Evolutionary conservation across 2,329 filamentous ascomycete genomes (phyloP), one percentile per base, ranked within the genome.

Genomic region (Beauveria rudraprayagi): DNA sequence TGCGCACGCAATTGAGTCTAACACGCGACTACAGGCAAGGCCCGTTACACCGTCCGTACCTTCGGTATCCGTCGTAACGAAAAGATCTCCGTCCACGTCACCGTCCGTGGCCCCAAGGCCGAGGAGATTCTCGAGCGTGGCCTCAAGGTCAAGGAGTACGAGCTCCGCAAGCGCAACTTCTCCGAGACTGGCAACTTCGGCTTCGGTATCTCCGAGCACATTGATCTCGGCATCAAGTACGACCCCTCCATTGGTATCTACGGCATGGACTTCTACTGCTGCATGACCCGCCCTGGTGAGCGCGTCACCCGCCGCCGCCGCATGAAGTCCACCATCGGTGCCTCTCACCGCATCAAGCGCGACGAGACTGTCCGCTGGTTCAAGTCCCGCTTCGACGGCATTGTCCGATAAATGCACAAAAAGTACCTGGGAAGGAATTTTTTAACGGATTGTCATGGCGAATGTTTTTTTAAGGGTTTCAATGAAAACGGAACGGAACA

Each of bases 51-150:
- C 72, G 94, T 99, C 87, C 93, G 94, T 84, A 97, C 93, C 77
- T 99, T 99, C 82, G 94, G 94, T 89, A 99, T 99, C 87, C 93
- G 94, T 80, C 93, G 94, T 92, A 99, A 99, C 90, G 94, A 99
- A 81, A 97, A 97, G 90, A 99, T 99, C 76, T 84, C 94, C 70
- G 94, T 99, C 71, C 94, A 99, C 85, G 94, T 99, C 77, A 99
- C 94, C 77, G 92, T 99, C 83, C 94, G 94, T 78, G 94, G 94
- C 77, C 92, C 94, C 81, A 78, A 97, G 76, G 94, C 94, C 67
- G 94, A 99, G 87, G 94, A 99, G 83, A 99, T 99, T 76, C 89
- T 99, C 77, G 94, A 99, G 91, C 93, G 94, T 87, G 94, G 94
- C 78, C 90, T 99, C 78, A 99, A 99, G 89, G 94, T 99, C 88